These are phyloP conservation scores for Cordyceps tenuipes DNA, from an alignment of 2,329 filamentous ascomycete genomes.

Conservation along the genomic window DNA sequence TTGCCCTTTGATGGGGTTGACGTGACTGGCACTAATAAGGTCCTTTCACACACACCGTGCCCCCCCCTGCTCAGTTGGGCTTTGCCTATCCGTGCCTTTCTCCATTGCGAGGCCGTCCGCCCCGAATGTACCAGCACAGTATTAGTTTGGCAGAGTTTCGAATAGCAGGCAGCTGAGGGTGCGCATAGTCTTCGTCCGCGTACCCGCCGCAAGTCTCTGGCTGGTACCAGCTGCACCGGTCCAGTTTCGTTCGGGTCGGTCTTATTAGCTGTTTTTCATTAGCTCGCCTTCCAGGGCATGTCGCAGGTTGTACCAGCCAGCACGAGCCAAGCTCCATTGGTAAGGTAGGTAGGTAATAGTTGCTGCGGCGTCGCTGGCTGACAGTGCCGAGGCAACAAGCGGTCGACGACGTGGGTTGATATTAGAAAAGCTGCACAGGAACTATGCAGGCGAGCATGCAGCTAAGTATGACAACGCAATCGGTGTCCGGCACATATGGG, in stretches of 20 bases:
- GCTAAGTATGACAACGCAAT: background rate
- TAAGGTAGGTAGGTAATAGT: too few relatives aligned
- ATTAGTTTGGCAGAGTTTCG: conserved; percentile 27
- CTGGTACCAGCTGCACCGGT: conserved; percentile 4
- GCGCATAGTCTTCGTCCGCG: conserved; percentile 18
- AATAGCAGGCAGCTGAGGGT: conserved; percentile 8
- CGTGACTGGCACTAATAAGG: background rate
- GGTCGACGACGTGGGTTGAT: background rate
- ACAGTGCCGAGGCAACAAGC: background rate
- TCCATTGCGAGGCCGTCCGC: too few relatives aligned
- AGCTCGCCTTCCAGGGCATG: too few relatives aligned
- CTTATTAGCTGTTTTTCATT: too few relatives aligned
- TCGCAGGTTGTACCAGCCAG: too few relatives aligned
- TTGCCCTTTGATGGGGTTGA: background rate
- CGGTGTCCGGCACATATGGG: background rate
- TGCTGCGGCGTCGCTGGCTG: too few relatives aligned
- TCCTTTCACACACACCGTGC: conserved; percentile 2
- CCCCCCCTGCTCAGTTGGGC: conserved; percentile 13
- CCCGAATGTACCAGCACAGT: conserved; percentile 28
- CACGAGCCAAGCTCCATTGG: too few relatives aligned
- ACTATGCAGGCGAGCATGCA: background rate
- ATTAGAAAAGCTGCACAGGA: background rate
- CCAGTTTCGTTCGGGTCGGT: too few relatives aligned
- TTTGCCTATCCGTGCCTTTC: background rate
- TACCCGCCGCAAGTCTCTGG: conserved; percentile 29